Conservation (phyloP, 164 flowering plant species). For the Chimonanthus salicifolius region DNA sequence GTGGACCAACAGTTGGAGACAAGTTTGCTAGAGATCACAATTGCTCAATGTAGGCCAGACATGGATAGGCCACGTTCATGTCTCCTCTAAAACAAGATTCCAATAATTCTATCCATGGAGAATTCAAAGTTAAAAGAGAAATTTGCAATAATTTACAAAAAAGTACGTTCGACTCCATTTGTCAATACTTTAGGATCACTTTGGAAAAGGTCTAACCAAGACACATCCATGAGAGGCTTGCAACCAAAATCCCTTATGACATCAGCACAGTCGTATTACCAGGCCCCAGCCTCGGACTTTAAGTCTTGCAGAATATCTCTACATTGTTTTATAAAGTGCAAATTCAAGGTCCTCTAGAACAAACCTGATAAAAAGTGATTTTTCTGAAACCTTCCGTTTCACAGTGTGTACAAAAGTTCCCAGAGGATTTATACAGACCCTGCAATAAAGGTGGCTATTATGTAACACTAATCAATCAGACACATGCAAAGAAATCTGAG, state of each 20-base stretch:
- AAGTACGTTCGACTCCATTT: too few relatives aligned
- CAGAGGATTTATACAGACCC: slow-evolving; percentile 95
- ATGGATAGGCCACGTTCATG: background rate
- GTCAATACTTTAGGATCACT: background rate
- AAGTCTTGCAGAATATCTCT: background rate
- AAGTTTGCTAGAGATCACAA: background rate
- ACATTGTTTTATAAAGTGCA: background rate
- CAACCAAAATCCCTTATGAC: background rate
- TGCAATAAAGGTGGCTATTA: slow-evolving; percentile 16
- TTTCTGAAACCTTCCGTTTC: slow-evolving; percentile 97
- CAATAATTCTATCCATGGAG: background rate
- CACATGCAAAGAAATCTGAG: background rate
- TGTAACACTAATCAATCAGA: background rate
- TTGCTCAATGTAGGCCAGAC: background rate
- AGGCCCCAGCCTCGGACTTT: background rate
- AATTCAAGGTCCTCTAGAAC: background rate
- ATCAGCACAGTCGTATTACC: background rate
- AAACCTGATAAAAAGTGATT: slow-evolving; percentile 91
- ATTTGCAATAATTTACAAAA: background rate
- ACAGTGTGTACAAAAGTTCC: slow-evolving; percentile 94
- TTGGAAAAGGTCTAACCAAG: background rate
- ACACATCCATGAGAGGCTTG: background rate
- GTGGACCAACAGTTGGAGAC: background rate
- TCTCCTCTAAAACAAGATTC: background rate
- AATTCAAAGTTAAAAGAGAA: too few relatives aligned